phyloP scores from a whole-genome alignment of 1,139 yeast genomes.

The Arxiozyma slooffiae region DNA sequence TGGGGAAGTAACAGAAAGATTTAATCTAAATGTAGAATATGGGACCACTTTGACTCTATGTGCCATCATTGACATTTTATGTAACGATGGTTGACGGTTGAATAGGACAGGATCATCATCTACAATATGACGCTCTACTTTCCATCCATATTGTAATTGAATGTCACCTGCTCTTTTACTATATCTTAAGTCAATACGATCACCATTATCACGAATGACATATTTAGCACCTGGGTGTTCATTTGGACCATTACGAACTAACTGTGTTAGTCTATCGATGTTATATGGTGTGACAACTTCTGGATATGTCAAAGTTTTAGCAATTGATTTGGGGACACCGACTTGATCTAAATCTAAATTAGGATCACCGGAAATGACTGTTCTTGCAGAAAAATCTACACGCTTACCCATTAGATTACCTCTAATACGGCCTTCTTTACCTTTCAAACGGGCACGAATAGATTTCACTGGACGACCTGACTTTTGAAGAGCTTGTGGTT shows the following conservation, averaged over 20 bases:
- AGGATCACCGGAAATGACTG: constrained; percentile 99
- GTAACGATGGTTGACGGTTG: constrained; percentile 98
- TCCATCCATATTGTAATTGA: constrained; percentile 97
- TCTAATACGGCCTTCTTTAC: constrained; percentile 97
- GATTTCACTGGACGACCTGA: constrained; percentile 98
- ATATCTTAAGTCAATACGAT: constrained; percentile 91
- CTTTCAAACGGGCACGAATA: constrained; percentile 96
- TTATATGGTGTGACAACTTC: constrained; percentile 97
- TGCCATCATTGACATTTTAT: constrained; percentile 99
- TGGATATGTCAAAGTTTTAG: constrained; percentile 90
- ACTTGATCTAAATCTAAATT: constrained; percentile 95
- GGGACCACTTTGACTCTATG: constrained; percentile 99
- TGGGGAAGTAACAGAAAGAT: constrained; percentile 94
- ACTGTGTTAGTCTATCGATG: constrained; percentile 82
- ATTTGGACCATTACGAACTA: constrained; percentile 94
- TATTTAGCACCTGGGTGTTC: constrained; percentile 99
- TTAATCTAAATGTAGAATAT: constrained; percentile 91
- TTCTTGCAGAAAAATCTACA: constrained; percentile 97
- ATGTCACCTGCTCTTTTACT: constrained; percentile 98
- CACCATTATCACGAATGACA: constrained; percentile 96
- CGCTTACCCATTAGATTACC: constrained; percentile 99
- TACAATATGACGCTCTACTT: constrained; percentile 95
- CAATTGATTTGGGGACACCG: constrained; percentile 96
- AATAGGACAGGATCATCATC: constrained; percentile 95
- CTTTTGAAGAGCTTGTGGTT: constrained; percentile 96